Percentiles rank a stretch among this genome's conserved stretches.
Conservation (phyloP, 2,329 filamentous ascomycete species). For the Coniochaeta sp. region DNA sequence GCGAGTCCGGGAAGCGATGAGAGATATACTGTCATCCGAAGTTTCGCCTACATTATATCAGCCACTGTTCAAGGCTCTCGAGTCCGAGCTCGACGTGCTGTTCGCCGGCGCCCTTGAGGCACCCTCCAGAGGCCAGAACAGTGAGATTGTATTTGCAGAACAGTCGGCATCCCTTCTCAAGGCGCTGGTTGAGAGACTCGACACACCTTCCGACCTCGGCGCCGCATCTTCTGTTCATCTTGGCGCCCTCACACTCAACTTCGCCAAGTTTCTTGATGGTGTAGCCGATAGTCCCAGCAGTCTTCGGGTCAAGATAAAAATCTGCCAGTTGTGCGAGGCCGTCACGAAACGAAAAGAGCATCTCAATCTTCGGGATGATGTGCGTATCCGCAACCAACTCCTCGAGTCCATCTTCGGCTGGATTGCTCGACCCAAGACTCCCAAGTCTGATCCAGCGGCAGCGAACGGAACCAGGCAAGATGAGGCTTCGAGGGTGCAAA, state of each 20-base stretch:
- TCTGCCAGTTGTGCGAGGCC: slow-evolving; percentile 60
- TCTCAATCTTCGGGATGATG: slow-evolving; percentile 60
- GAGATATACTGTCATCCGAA: slow-evolving; percentile 60
- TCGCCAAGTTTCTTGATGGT: slow-evolving; percentile 59
- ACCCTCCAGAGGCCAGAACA: slow-evolving; percentile 46
- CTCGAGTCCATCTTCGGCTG: slow-evolving; percentile 62
- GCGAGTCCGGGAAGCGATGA: slow-evolving; percentile 58
- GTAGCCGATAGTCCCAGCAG: slow-evolving; percentile 47
- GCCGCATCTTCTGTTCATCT: slow-evolving; percentile 58
- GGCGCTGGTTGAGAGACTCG: slow-evolving; percentile 56
- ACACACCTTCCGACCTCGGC: slow-evolving; percentile 55
- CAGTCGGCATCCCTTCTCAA: slow-evolving; percentile 59
- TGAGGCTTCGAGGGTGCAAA: slow-evolving; percentile 51
- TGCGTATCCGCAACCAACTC: slow-evolving; percentile 61
- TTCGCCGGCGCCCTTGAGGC: slow-evolving; percentile 50
- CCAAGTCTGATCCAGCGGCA: slow-evolving; percentile 33
- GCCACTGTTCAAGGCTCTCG: slow-evolving; percentile 57
- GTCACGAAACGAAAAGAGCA: slow-evolving; percentile 62
- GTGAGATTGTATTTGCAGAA: slow-evolving; percentile 59
- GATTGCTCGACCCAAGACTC: slow-evolving; percentile 56
- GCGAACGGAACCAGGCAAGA: slow-evolving; percentile 41
- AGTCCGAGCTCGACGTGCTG: slow-evolving; percentile 56
- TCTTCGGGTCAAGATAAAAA: slow-evolving; percentile 60
- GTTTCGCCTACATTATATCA: slow-evolving; percentile 55
- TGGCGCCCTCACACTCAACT: slow-evolving; percentile 55